Percentiles rank a stretch among this genome's conserved stretches.
These are phyloP conservation scores for Calonectria crousiana DNA, from an alignment of 2,329 filamentous ascomycete genomes.

Conservation along the genomic window DNA sequence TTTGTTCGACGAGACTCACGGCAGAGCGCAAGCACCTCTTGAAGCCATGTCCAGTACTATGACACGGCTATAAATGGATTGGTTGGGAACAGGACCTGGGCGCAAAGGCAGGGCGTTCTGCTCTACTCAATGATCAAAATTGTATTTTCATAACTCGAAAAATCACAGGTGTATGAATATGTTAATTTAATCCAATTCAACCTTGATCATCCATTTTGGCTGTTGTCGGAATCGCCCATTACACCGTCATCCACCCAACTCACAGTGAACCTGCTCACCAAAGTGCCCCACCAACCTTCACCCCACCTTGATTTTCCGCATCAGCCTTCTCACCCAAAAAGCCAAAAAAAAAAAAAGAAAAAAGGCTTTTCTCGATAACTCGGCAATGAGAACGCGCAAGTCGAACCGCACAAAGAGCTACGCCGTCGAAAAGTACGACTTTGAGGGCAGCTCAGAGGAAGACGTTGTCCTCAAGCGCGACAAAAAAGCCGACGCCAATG, in stretches of 20 bases:
- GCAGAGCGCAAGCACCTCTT: background rate
- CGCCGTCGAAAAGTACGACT: constrained; percentile 50
- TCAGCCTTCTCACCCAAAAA: constrained; percentile 4
- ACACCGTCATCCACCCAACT: background rate
- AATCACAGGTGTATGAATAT: background rate
- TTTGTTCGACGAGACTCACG: background rate
- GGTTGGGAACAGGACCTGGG: background rate
- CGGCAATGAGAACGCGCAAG: constrained; percentile 51
- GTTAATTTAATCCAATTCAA: background rate
- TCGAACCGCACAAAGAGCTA: constrained; percentile 53
- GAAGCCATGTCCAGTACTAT: background rate
- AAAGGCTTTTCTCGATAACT: background rate
- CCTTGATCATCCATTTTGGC: background rate
- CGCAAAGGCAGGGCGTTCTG: background rate
- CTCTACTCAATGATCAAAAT: background rate
- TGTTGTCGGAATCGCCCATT: background rate
- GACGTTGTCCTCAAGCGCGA: constrained; percentile 36
- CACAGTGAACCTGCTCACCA: background rate
- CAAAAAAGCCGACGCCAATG: constrained; percentile 40
- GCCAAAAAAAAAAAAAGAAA: constrained; percentile 1
- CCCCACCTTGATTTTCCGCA: constrained; percentile 3
- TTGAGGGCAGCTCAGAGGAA: constrained; percentile 50
- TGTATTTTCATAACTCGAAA: background rate
- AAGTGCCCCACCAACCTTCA: constrained; percentile 3
- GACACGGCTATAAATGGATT: background rate